phyloP scores from a whole-genome alignment of 306 rosid species.

The Ceratonia siliqua region DNA sequence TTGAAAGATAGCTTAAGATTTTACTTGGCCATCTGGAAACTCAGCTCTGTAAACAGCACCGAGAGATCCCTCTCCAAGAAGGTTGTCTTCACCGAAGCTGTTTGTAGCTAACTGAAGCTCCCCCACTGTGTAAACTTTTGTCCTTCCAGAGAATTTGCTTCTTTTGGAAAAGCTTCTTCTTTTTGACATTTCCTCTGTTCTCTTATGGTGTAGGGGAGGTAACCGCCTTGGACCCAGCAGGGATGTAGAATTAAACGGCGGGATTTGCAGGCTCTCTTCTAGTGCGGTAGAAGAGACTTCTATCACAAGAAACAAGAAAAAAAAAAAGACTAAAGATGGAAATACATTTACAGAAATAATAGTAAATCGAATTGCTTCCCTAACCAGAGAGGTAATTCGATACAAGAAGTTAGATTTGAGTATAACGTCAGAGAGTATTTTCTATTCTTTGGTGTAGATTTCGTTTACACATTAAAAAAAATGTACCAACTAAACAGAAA shows the following conservation, averaged over 20 bases:
- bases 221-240: constrained; percentile 54
- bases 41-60: constrained; percentile 88
- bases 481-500: neutral
- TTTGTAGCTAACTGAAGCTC: constrained; percentile 82
- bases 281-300: constrained; percentile 43
- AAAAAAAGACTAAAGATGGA: constrained; percentile 5
- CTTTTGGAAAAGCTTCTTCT: constrained; percentile 69
- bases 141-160: constrained; percentile 55
- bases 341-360: neutral
- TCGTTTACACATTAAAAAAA: too few relatives aligned
- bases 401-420: neutral
- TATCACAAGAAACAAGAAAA: neutral
- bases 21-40: constrained; percentile 81
- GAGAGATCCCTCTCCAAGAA: constrained; percentile 88
- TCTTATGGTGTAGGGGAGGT: constrained; percentile 52
- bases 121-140: constrained; percentile 65
- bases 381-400: neutral
- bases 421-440: constrained; percentile 1
- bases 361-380: neutral
- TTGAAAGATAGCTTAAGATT: constrained; percentile 15
- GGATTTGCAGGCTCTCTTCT: constrained; percentile 54
- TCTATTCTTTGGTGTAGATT: constrained; percentile 18
- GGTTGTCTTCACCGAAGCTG: constrained; percentile 65
- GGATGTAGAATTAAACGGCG: constrained; percentile 59
- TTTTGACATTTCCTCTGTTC: constrained; percentile 51